phyloP scores from a whole-genome alignment of 305 asterid genomes.

The Fraxinus paxiana region DNA sequence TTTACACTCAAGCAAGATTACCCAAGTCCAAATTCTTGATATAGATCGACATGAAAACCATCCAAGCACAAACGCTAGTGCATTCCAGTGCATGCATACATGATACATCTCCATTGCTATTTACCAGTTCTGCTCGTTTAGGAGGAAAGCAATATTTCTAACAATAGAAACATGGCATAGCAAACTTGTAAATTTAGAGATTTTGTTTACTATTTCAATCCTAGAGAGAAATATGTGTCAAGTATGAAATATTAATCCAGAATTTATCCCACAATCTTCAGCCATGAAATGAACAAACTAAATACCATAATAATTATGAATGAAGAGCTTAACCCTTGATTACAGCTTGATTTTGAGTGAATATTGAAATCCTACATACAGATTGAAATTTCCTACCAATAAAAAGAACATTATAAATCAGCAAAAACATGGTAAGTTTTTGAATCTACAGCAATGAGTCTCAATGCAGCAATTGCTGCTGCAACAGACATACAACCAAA shows the following conservation, averaged over 20 bases:
- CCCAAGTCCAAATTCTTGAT: background rate
- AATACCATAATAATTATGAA: background rate
- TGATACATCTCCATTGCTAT: background rate
- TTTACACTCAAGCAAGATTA: background rate
- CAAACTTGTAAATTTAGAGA: background rate
- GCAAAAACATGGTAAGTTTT: constrained; percentile 61
- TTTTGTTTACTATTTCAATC: no score
- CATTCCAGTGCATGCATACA: background rate
- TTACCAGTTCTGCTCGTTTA: background rate
- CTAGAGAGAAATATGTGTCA: background rate
- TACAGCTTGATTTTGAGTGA: background rate
- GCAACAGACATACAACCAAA: constrained; percentile 54
- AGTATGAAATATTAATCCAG: background rate
- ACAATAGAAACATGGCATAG: background rate
- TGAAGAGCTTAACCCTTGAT: background rate
- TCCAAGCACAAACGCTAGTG: background rate
- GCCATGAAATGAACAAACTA: background rate
- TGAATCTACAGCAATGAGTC: constrained; percentile 62
- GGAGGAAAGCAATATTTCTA: background rate
- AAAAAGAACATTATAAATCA: constrained; percentile 35
- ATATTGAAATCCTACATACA: background rate
- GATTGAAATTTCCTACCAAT: background rate
- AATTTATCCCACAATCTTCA: background rate
- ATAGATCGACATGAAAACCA: background rate
- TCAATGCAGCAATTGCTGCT: constrained; percentile 66